These are phyloP conservation scores for Fusarium secorum DNA, from an alignment of 2,329 filamentous ascomycete genomes.

Conservation along the genomic window DNA sequence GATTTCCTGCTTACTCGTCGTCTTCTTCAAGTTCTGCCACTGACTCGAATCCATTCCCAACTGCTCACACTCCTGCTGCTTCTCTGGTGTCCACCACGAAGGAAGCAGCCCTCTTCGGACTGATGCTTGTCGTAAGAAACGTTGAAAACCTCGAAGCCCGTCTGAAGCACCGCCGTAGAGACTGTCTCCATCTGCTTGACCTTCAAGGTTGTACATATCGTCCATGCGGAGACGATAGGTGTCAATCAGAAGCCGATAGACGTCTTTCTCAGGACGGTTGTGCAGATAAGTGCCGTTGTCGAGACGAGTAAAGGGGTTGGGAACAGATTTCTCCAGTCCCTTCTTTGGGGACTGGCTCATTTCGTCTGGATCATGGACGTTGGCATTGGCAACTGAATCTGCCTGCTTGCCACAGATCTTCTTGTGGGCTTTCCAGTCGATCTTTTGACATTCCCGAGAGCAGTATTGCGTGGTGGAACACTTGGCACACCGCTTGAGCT, in stretches of 20 bases:
- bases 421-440: conserved; percentile 60
- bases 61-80: conserved; percentile 49
- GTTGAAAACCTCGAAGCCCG: conserved; percentile 46
- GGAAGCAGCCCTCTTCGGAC: conserved; percentile 48
- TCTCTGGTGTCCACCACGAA: conserved; percentile 54
- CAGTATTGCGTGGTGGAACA: conserved; percentile 59
- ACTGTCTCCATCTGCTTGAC: conserved; percentile 39
- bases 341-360: conserved; percentile 33
- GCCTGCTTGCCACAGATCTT: conserved; percentile 48
- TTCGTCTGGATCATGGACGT: not conserved
- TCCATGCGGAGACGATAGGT: conserved; percentile 57
- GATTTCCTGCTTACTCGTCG: conserved; percentile 48
- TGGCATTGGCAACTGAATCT: not conserved
- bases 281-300: conserved; percentile 53
- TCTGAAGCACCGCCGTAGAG: conserved; percentile 41
- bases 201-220: conserved; percentile 46
- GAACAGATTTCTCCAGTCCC: conserved; percentile 43
- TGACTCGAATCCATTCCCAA: conserved; percentile 42
- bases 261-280: conserved; percentile 52
- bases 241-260: conserved; percentile 57
- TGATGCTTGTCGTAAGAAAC: conserved; percentile 46
- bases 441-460: conserved; percentile 59
- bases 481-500: conserved; percentile 54
- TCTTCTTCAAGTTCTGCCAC: conserved; percentile 38
- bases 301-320: conserved; percentile 52